Percentiles rank a stretch among this genome's conserved stretches.
Conservation (phyloP, 1,284 basidiomycete genomes). For the Naganishia sp. region DNA sequence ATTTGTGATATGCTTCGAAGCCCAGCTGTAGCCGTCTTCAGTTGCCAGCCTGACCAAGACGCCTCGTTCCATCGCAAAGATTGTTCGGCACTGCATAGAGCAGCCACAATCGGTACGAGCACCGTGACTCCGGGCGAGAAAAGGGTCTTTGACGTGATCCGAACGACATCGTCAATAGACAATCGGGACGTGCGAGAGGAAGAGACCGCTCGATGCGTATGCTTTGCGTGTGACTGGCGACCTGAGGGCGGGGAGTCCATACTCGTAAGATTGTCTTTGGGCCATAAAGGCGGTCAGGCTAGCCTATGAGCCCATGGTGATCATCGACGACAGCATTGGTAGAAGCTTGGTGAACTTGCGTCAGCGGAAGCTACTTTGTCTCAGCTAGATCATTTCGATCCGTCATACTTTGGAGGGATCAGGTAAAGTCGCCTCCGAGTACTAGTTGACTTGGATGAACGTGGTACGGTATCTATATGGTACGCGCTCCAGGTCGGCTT, state of each 20-base stretch:
- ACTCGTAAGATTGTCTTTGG: background rate
- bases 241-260: background rate
- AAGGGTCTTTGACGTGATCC: constrained; percentile 3
- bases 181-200: background rate
- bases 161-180: constrained; percentile 12
- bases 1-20: background rate
- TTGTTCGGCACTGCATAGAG: background rate
- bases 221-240: too few relatives aligned
- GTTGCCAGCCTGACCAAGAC: background rate
- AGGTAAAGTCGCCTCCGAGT: too few relatives aligned
- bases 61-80: background rate
- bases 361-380: too few relatives aligned
- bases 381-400: too few relatives aligned
- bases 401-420: too few relatives aligned
- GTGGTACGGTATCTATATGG: too few relatives aligned
- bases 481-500: too few relatives aligned
- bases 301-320: too few relatives aligned
- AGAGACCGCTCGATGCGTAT: background rate
- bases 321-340: too few relatives aligned
- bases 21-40: background rate
- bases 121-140: constrained; percentile 12
- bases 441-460: too few relatives aligned
- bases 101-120: constrained; percentile 1
- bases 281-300: too few relatives aligned
- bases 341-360: too few relatives aligned